A percentile compares a stretch with the other conserved stretches of the same genome.
Conservation (phyloP, 2,329 filamentous ascomycete species). For the Hypoxylon sp. region DNA sequence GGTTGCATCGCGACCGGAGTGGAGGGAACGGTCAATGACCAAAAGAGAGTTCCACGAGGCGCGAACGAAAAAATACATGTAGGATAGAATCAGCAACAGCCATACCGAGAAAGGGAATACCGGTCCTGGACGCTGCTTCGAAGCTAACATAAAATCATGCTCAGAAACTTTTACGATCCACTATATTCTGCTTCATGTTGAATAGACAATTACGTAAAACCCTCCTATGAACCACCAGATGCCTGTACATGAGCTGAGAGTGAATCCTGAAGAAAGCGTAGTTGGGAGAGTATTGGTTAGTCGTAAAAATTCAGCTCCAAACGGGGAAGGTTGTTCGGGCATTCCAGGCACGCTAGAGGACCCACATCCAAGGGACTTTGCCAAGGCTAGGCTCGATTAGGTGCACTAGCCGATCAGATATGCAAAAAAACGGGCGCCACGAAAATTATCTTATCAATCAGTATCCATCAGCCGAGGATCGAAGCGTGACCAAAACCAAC, state of each 20-base stretch:
- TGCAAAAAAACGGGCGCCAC: conserved; percentile 17
- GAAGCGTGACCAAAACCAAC: conserved; percentile 27
- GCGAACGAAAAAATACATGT: neutral
- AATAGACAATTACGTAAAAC: conserved; percentile 34
- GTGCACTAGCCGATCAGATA: conserved; percentile 35
- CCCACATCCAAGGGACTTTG: conserved; percentile 15
- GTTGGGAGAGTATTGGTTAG: conserved; percentile 22
- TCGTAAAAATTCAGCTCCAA: conserved; percentile 28
- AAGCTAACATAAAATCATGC: conserved; percentile 17
- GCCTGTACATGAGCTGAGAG: conserved; percentile 34
- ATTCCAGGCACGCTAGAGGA: conserved; percentile 34
- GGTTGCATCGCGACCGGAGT: conserved; percentile 14
- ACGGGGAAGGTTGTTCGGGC: conserved; percentile 41
- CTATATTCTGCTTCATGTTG: neutral
- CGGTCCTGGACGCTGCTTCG: conserved; percentile 16
- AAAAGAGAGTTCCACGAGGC: neutral
- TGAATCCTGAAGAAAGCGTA: conserved; percentile 23
- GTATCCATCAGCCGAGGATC: conserved; percentile 38
- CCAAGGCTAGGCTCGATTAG: conserved; percentile 13
- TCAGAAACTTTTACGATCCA: conserved; percentile 13
- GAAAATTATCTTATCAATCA: conserved; percentile 46
- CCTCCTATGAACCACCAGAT: conserved; percentile 5
- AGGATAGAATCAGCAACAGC: conserved; percentile 3
- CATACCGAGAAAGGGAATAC: conserved; percentile 24
- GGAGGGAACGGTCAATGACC: conserved; percentile 17